phyloP scores from a whole-genome alignment of 192 early-diverging fungal genomes.

The Allomyces macrogynus region DNA sequence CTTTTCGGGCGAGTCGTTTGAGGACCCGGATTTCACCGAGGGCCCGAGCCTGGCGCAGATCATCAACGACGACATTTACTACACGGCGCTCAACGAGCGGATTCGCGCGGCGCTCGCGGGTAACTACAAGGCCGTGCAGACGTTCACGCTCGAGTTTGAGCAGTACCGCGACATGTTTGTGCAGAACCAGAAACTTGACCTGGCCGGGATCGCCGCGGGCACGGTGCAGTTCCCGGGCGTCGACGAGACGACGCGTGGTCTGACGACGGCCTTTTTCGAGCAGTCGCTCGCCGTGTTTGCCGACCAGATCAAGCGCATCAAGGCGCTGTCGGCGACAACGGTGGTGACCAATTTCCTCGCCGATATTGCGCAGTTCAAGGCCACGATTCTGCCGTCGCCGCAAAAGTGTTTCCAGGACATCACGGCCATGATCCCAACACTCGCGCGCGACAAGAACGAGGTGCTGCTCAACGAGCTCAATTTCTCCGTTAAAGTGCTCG shows the following conservation, averaged over 20 bases:
- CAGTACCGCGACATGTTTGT: slow-evolving; percentile 32
- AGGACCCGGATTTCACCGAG: slow-evolving; percentile 29
- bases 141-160: slow-evolving; percentile 26
- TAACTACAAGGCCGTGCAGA: slow-evolving; percentile 25
- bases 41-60: slow-evolving; percentile 29
- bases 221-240: neutral
- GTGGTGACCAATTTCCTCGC: slow-evolving; percentile 30
- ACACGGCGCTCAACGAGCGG: slow-evolving; percentile 30
- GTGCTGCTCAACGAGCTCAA: slow-evolving; percentile 32
- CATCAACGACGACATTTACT: slow-evolving; percentile 30
- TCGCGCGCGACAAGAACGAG: slow-evolving; percentile 39
- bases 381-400: slow-evolving; percentile 30
- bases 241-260: neutral
- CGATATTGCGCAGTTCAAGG: slow-evolving; percentile 30
- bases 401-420: slow-evolving; percentile 36
- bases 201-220: slow-evolving; percentile 4
- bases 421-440: slow-evolving; percentile 25
- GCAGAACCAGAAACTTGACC: slow-evolving; percentile 27
- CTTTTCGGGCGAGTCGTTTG: slow-evolving; percentile 15
- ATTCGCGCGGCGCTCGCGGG: slow-evolving; percentile 32
- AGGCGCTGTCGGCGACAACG: slow-evolving; percentile 13
- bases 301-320: slow-evolving; percentile 22
- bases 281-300: slow-evolving; percentile 18
- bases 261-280: slow-evolving; percentile 19
- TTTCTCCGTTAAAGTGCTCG: slow-evolving; percentile 27